Percentiles rank a stretch among this genome's conserved stretches.
Evolutionary conservation across 2,329 filamentous ascomycete species (phyloP).

Genomic region (Sporothrix schenckii): DNA sequence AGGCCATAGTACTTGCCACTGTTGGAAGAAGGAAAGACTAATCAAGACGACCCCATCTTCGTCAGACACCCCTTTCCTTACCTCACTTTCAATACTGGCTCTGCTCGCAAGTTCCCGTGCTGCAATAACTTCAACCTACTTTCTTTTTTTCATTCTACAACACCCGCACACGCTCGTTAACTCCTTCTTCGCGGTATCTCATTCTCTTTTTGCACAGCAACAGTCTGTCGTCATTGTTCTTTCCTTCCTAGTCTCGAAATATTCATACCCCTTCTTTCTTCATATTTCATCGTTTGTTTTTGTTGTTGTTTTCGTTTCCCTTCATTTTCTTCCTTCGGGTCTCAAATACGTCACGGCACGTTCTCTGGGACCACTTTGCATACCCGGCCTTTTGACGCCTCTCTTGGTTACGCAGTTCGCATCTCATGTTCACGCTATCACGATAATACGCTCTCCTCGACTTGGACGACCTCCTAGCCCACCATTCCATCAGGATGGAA

Average conservation of each 20-base stretch:
- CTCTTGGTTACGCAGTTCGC: slow-evolving; percentile 11
- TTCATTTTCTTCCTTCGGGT: background rate
- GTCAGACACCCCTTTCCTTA: background rate
- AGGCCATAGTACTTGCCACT: slow-evolving; percentile 16
- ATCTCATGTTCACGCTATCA: slow-evolving; percentile 23
- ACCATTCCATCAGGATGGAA: slow-evolving; percentile 29
- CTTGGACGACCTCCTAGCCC: background rate
- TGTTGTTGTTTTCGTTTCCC: slow-evolving; percentile 2
- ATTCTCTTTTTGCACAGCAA: background rate
- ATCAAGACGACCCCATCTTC: background rate
- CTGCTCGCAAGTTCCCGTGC: slow-evolving; percentile 17
- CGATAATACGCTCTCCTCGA: slow-evolving; percentile 14
- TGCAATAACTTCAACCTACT: slow-evolving; percentile 7
- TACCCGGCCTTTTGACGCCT: background rate
- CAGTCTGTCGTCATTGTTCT: slow-evolving; percentile 17
- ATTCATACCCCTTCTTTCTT: background rate
- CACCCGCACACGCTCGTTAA: slow-evolving; percentile 2
- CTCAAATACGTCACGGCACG: background rate
- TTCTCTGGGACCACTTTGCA: background rate
- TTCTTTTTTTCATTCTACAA: slow-evolving; percentile 2
- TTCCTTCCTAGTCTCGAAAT: slow-evolving; percentile 3
- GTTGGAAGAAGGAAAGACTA: background rate
- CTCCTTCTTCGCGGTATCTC: slow-evolving; percentile 9
- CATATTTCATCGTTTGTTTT: background rate
- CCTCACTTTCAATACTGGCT: background rate